Conservation (phyloP, 768 basidiomycete species). For the Gymnopilus junonius region DNA sequence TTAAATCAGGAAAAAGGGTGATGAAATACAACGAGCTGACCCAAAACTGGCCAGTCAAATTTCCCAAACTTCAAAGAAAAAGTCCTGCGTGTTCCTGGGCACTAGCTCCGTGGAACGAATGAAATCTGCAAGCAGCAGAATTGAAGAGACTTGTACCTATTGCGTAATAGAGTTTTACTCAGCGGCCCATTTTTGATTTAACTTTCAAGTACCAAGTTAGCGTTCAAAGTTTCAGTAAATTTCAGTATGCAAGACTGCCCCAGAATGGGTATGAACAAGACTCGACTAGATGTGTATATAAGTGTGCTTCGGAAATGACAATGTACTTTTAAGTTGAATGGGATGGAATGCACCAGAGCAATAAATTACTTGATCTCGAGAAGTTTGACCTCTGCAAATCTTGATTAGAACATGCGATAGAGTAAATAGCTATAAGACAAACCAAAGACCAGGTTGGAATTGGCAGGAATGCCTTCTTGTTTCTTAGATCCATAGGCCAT, state of each 20-base stretch:
- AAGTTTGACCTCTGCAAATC: constrained; percentile 68
- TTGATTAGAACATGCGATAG: not conserved
- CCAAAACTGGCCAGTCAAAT: not conserved
- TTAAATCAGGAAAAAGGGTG: not conserved
- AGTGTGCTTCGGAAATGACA: not conserved
- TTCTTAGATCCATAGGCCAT: constrained; percentile 75
- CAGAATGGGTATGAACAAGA: not conserved
- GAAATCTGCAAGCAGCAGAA: not conserved
- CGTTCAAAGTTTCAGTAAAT: not conserved
- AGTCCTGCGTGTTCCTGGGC: too few species aligned
- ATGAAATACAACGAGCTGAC: not conserved
- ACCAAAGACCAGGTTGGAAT: constrained; percentile 87
- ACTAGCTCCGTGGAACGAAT: not conserved
- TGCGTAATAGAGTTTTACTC: not conserved
- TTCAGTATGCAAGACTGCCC: not conserved
- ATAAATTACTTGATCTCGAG: constrained; percentile 62
- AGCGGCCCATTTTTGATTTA: not conserved
- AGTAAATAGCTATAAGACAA: constrained; percentile 27
- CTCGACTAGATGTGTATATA: not conserved
- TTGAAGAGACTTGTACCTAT: not conserved
- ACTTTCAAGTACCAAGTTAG: too few species aligned
- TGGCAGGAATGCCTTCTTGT: constrained; percentile 68
- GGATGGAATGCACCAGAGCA: not conserved
- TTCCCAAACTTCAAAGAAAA: too few species aligned
- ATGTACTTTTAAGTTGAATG: constrained; percentile 12